A percentile compares a stretch with the other conserved stretches of the same genome.
phyloP scores from a whole-genome alignment of 1,284 basidiomycete species.

The Bondarzewia mesenterica region DNA sequence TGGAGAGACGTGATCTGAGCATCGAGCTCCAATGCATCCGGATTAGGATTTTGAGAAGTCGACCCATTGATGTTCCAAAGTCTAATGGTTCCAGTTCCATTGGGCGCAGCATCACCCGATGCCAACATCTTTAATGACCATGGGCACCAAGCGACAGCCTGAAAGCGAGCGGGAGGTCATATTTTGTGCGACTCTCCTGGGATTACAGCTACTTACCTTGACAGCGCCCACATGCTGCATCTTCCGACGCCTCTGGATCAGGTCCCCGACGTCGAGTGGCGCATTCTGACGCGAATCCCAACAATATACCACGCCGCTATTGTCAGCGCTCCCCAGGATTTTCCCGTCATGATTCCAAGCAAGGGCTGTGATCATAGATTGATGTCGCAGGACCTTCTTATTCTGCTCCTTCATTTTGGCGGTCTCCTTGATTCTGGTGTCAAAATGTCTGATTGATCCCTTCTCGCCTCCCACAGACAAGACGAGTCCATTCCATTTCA shows the following conservation, averaged over 20 bases:
- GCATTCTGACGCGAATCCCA: constrained; percentile 42
- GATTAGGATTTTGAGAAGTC: constrained; percentile 24
- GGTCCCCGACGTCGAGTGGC: constrained; percentile 47
- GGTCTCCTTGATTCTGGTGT: constrained; percentile 35
- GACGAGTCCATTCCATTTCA: constrained; percentile 39
- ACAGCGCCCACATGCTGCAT: constrained; percentile 25
- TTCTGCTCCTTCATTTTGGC: constrained; percentile 45
- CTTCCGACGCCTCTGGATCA: constrained; percentile 42
- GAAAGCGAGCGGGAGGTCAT: neutral
- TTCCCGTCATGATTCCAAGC: constrained; percentile 42
- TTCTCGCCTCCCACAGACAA: constrained; percentile 40
- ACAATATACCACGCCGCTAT: constrained; percentile 39
- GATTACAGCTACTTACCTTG: constrained; percentile 14
- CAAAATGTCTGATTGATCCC: constrained; percentile 45
- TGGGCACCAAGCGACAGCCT: constrained; percentile 90
- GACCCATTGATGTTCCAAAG: constrained; percentile 59
- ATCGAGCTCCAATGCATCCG: constrained; percentile 53
- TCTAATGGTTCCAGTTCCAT: constrained; percentile 61
- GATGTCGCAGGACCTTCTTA: constrained; percentile 42
- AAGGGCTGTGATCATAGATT: constrained; percentile 36
- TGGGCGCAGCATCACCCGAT: constrained; percentile 69
- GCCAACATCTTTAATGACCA: constrained; percentile 83
- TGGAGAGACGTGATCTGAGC: constrained; percentile 76
- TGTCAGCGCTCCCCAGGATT: constrained; percentile 45
- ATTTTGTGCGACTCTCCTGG: neutral